Conservation (phyloP, 2,329 filamentous ascomycete species). For the Metarhizium guizhouense region DNA sequence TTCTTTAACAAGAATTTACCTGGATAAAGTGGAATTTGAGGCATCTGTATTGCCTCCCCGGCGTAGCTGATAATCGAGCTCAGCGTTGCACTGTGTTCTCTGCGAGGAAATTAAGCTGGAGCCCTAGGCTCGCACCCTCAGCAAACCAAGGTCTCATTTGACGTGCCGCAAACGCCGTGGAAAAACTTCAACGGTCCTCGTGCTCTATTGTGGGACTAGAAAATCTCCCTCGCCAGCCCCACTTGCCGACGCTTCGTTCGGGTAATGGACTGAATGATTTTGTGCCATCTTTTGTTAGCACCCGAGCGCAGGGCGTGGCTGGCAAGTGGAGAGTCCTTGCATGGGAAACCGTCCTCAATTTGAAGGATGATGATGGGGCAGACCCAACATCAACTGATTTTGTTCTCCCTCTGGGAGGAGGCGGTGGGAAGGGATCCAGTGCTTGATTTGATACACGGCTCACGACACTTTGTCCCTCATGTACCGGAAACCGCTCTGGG, state of each 20-base stretch:
- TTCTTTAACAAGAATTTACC: too few species aligned
- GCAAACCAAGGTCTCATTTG: neutral
- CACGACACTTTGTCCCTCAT: too few species aligned
- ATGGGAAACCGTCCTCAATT: neutral
- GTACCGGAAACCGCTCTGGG: too few species aligned
- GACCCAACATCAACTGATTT: neutral
- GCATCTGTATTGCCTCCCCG: too few species aligned
- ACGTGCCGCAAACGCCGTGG: neutral
- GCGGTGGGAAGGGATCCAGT: too few species aligned
- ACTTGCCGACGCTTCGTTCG: neutral
- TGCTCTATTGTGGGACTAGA: slow-evolving; percentile 2
- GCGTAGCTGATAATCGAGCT: neutral
- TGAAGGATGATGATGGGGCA: neutral
- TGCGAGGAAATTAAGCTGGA: too few species aligned
- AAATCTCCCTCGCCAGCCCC: neutral
- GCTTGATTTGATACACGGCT: too few species aligned
- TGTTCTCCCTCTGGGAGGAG: too few species aligned
- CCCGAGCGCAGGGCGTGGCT: neutral
- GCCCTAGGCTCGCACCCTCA: too few species aligned
- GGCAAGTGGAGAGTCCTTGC: neutral
- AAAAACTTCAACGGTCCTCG: slow-evolving; percentile 4
- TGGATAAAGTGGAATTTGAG: too few species aligned
- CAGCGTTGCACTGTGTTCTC: neutral
- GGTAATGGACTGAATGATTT: neutral
- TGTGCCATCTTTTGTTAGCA: too few species aligned